Evolutionary conservation across 768 basidiomycete genomes (phyloP).

Genomic region (Trametes cingulata): DNA sequence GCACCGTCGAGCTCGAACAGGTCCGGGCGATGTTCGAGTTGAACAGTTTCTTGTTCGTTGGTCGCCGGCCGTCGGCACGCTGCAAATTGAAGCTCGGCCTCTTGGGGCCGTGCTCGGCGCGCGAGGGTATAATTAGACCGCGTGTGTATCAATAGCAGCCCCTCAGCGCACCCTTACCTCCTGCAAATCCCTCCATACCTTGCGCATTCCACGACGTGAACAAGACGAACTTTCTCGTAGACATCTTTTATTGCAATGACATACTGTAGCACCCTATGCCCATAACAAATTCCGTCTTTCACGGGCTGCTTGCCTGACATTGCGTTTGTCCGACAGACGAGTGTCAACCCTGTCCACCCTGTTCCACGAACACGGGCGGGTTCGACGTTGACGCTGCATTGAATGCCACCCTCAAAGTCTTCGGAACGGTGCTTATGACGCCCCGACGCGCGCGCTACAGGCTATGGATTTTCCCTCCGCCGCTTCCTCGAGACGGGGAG

Average conservation of each 20-base stretch:
- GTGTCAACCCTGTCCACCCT: too few relatives aligned
- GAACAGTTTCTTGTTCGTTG: background rate
- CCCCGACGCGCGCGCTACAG: background rate
- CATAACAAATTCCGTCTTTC: too few relatives aligned
- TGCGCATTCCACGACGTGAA: too few relatives aligned
- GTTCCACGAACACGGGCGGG: too few relatives aligned
- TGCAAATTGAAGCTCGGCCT: background rate
- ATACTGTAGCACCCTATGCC: too few relatives aligned
- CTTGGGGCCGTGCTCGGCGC: slow-evolving; percentile 6
- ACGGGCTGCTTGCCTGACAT: too few relatives aligned
- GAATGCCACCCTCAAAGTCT: too few relatives aligned
- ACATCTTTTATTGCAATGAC: too few relatives aligned
- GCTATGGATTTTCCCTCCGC: background rate
- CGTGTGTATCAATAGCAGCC: slow-evolving; percentile 8
- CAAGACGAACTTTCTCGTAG: too few relatives aligned
- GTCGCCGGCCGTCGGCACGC: slow-evolving; percentile 3
- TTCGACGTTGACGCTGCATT: too few relatives aligned
- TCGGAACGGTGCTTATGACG: background rate
- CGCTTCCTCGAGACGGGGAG: background rate
- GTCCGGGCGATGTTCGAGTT: background rate
- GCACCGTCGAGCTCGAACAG: background rate
- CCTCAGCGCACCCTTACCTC: background rate
- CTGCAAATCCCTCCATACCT: too few relatives aligned
- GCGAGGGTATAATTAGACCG: slow-evolving; percentile 6
- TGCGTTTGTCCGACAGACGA: too few relatives aligned